Conservation (phyloP, 2,329 filamentous ascomycete genomes). For the Trichoderma citrinoviride region DNA sequence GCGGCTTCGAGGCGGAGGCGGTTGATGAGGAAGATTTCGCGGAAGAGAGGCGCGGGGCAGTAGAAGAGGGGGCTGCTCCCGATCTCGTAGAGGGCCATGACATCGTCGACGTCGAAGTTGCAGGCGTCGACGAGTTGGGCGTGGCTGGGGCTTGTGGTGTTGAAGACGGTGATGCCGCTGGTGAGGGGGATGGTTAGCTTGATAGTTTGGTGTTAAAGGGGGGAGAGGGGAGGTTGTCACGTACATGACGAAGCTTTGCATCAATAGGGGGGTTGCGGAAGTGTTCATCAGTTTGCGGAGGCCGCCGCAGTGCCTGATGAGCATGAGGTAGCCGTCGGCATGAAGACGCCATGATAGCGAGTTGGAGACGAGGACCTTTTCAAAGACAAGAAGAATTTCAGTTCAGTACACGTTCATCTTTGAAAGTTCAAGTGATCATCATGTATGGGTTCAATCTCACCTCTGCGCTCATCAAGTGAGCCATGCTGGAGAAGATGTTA, state of each 20-base stretch:
- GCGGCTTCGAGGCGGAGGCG: constrained; percentile 5
- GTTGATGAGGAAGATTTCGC: constrained; percentile 20
- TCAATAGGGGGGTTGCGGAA: neutral
- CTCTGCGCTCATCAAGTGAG: constrained; percentile 18
- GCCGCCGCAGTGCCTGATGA: constrained; percentile 18
- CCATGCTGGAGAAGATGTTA: constrained; percentile 17
- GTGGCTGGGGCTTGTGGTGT: constrained; percentile 17
- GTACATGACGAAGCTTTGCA: constrained; percentile 21
- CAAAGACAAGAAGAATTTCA: neutral
- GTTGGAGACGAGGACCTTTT: constrained; percentile 10
- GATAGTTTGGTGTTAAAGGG: neutral
- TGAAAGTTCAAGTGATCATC: neutral
- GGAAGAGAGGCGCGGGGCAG: constrained; percentile 15
- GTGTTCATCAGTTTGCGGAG: constrained; percentile 11
- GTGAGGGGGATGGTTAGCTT: neutral
- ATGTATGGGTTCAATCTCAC: neutral
- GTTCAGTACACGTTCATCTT: neutral
- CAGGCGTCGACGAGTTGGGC: constrained; percentile 12
- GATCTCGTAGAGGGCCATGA: constrained; percentile 14
- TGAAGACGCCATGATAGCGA: constrained; percentile 17
- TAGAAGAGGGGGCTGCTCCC: constrained; percentile 6
- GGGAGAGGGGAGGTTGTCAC: neutral
- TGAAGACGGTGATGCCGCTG: constrained; percentile 17
- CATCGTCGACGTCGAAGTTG: constrained; percentile 15
- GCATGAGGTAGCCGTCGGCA: constrained; percentile 6